Base-by-base conservation (phyloP, 1,139 yeast genomes). In the Pneumocystis murina region DNA sequence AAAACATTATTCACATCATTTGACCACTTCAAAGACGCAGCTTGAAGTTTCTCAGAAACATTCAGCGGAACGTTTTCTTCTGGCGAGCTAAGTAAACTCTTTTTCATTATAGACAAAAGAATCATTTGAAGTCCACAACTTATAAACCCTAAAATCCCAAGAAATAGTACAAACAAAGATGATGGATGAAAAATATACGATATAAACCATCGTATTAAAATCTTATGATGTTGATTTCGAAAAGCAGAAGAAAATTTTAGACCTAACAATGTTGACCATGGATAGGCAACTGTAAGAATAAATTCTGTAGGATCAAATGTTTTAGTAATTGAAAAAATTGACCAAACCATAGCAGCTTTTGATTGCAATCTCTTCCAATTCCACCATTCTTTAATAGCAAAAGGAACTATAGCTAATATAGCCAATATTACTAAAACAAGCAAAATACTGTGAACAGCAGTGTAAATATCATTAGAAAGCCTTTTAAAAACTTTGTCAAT, bases 1-100 rank as follows among this genome's bases (percentile, higher is more conserved):
- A 85, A 73, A 63, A 79, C 80, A 0, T 64, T 64, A 68, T 85
- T 86, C 0, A 87, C 80, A 30, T 77, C 74, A 58, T 73, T 72
- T 0, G 80, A 74, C 91, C 91, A 85, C 2, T 68, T 66, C 0
- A 64, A 61, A 10, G 74, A 65, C 6, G 68, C 71, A 14, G 60
- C 35, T 12, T 68, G 62, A 7, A 74, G 64, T 0, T 64, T 65
- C 0, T 59, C 61, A 3, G 64, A 64, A 4, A 36, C 28, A 2
- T 55, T 36, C 1, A 64, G 59, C 3, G 66, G 48, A 6, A 63
- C 39, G 1, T 67, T 66, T 0, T 71, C 65, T 7, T 68, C 66
- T 0, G 66, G 59, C 1, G 71, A 67, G 0, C 68, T 43, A 2
- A 69, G 66, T 12, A 66, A 62, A 4, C 69, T 68, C 0, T 61